Evolutionary conservation across 345 rosid species (phyloP).

Genomic region (Orychophragmus violaceus): DNA sequence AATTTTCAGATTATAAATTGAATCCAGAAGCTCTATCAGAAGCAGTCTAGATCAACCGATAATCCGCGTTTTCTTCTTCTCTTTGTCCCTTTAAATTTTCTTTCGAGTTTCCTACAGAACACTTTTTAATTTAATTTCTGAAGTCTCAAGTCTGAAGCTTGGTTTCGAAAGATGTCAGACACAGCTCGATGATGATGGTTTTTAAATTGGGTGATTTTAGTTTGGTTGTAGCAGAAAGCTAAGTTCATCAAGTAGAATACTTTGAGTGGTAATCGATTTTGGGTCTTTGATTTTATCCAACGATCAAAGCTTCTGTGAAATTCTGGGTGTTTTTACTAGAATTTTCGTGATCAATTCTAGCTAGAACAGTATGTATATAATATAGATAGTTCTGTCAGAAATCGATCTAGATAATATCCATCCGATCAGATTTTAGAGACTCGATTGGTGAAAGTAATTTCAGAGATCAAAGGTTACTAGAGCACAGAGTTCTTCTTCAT

Average conservation of each 20-base stretch:
- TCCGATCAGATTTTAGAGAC: too few species aligned
- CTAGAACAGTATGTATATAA: neutral
- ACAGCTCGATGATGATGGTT: neutral
- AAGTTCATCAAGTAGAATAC: neutral
- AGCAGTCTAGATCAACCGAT: too few species aligned
- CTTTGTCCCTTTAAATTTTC: neutral
- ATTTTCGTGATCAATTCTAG: too few species aligned
- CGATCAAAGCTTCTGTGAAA: slow-evolving; percentile 8
- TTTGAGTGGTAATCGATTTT: slow-evolving; percentile 2
- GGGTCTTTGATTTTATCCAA: neutral
- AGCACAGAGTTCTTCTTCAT: neutral
- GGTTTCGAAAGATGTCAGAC: neutral
- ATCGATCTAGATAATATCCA: too few species aligned
- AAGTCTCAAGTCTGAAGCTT: slow-evolving; percentile 1
- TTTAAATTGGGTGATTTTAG: neutral
- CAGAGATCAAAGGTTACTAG: neutral
- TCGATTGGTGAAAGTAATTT: neutral
- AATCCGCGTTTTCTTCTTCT: neutral
- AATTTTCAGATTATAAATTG: neutral
- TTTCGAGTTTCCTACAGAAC: neutral
- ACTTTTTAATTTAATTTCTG: neutral
- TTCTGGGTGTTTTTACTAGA: too few species aligned
- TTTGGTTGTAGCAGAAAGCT: slow-evolving; percentile 15
- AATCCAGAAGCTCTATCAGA: too few species aligned
- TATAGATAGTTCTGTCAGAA: neutral